phyloP scores from a whole-genome alignment of 768 basidiomycete species.

The Leccinum barrowsii region DNA sequence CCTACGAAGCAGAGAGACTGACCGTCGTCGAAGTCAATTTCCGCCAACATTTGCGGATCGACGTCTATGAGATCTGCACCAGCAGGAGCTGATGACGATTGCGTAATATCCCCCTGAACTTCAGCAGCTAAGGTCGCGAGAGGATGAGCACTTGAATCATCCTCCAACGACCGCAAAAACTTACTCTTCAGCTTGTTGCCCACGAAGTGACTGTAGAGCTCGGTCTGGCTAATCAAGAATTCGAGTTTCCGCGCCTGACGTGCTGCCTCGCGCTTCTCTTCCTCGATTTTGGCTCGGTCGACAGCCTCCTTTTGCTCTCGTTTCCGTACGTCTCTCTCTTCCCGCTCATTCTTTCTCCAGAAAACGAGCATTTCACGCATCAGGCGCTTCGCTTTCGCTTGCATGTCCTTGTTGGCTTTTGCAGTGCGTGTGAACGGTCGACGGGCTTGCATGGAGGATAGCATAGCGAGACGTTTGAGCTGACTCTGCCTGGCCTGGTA shows the following conservation, averaged over 20 bases:
- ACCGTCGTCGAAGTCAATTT: constrained; percentile 93
- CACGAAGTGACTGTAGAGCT: constrained; percentile 98
- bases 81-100: constrained; percentile 42
- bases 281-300: constrained; percentile 83
- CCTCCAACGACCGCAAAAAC: constrained; percentile 25
- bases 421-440: constrained; percentile 70
- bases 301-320: constrained; percentile 93
- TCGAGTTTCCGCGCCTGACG: constrained; percentile 95
- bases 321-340: constrained; percentile 88
- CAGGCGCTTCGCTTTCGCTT: constrained; percentile 79
- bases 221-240: constrained; percentile 97
- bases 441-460: constrained; percentile 75
- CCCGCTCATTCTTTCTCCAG: constrained; percentile 98
- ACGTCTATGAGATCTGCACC: constrained; percentile 59
- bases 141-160: constrained; percentile 14
- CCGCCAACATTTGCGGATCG: constrained; percentile 52
- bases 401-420: constrained; percentile 77
- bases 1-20: constrained; percentile 19
- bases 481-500: constrained; percentile 66
- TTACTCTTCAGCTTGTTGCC: constrained; percentile 92
- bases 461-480: constrained; percentile 69
- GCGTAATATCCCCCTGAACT: constrained; percentile 58
- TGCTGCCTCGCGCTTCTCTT: constrained; percentile 90
- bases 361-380: constrained; percentile 97
- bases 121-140: constrained; percentile 56